phyloP scores from a whole-genome alignment of 225 moss, liverwort and hornwort species.

The Pseudoscleropodium purum region DNA sequence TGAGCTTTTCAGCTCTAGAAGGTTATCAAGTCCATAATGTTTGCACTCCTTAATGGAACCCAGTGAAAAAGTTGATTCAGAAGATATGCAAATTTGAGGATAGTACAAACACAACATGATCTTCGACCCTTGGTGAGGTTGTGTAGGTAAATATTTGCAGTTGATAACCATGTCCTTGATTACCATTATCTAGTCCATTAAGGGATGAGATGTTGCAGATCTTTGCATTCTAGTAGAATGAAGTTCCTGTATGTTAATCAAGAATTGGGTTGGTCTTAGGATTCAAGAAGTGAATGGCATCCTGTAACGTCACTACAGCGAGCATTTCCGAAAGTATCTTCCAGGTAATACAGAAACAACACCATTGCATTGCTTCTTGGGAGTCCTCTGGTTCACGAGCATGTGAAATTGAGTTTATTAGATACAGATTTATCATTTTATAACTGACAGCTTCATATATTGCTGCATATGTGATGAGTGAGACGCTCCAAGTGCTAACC shows the following conservation, averaged over 20 bases:
- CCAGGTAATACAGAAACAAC: slow-evolving; percentile 11
- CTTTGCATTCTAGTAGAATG: background rate
- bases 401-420: background rate
- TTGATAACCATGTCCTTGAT: background rate
- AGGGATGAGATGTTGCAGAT: background rate
- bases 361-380: background rate
- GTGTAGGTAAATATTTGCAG: background rate
- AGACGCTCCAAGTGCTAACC: background rate
- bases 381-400: background rate
- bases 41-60: background rate
- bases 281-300: slow-evolving; percentile 49
- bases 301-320: slow-evolving; percentile 39
- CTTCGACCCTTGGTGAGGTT: background rate
- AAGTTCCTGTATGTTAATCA: background rate
- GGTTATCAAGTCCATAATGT: background rate
- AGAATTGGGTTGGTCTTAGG: slow-evolving; percentile 11
- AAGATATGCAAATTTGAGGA: background rate
- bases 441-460: background rate
- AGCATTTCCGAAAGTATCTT: slow-evolving; percentile 22
- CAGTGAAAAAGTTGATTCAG: background rate
- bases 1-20: background rate
- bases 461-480: background rate
- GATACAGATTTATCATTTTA: background rate
- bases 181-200: background rate
- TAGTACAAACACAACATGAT: background rate